phyloP scores from a whole-genome alignment of 352 stramenopile genomes.

The Pythium phragmitis region DNA sequence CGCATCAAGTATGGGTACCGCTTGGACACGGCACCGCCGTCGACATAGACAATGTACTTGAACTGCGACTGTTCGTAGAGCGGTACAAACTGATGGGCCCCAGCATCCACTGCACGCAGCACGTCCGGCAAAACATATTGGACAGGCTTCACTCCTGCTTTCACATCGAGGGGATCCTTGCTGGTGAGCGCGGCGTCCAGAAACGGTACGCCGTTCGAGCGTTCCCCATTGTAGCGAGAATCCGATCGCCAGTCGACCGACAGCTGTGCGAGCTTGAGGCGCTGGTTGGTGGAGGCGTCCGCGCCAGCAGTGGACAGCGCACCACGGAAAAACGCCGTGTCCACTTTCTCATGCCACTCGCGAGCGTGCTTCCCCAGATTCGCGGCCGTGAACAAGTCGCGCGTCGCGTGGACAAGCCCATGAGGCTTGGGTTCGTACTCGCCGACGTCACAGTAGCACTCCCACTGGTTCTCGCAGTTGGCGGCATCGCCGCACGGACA shows the following conservation, averaged over 20 bases:
- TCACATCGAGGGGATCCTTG: slow-evolving; percentile 97
- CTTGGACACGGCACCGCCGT: slow-evolving; percentile 97
- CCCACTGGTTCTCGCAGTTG: slow-evolving; percentile 78
- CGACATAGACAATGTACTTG: slow-evolving; percentile 97
- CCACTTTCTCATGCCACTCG: slow-evolving; percentile 95
- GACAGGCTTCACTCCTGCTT: slow-evolving; percentile 93
- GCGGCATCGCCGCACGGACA: slow-evolving; percentile 60
- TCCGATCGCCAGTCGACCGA: slow-evolving; percentile 93
- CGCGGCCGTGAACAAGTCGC: slow-evolving; percentile 95
- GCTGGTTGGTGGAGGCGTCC: slow-evolving; percentile 96
- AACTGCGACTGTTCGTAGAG: slow-evolving; percentile 98
- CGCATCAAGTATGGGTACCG: slow-evolving; percentile 99
- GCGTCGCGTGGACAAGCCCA: slow-evolving; percentile 41
- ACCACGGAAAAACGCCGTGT: slow-evolving; percentile 98
- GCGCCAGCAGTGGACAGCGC: slow-evolving; percentile 95
- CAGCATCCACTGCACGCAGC: slow-evolving; percentile 84
- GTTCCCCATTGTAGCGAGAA: slow-evolving; percentile 75
- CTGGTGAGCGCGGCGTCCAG: slow-evolving; percentile 97
- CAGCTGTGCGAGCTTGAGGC: slow-evolving; percentile 91
- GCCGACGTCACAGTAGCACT: slow-evolving; percentile 73
- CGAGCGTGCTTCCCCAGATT: slow-evolving; percentile 97
- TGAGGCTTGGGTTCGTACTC: slow-evolving; percentile 66
- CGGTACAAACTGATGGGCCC: slow-evolving; percentile 94
- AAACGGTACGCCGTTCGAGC: slow-evolving; percentile 74
- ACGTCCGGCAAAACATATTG: slow-evolving; percentile 86